Base-by-base conservation (phyloP, 495 filamentous ascomycete genomes). In the Glonium stellatum region DNA sequence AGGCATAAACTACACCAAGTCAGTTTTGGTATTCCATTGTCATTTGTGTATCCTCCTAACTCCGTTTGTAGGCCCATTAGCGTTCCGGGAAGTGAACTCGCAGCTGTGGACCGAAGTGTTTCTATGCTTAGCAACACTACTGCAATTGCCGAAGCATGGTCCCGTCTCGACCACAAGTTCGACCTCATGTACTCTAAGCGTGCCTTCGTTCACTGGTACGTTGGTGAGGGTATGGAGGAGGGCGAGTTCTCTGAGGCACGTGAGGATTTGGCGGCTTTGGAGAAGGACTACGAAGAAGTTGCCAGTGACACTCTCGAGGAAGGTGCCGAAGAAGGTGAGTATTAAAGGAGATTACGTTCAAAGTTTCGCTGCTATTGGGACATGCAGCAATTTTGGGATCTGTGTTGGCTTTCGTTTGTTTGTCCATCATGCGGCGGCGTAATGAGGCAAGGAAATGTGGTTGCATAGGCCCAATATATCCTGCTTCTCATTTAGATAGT, bases 161-260 rank as follows among this genome's bases (percentile, higher is more conserved):
- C 81, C 48, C 87, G 89, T 63, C 79, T 96, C 31, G 88, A 92
- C 74, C 84, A 89, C 79, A 96, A 96, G 76, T 96, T 96, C 76
- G 90, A 96, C 67, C 87, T 96, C 64, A 96, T 96, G 90, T 95
- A 96, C 79, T 88, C 83, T 77, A 95, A 95, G 83, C 88, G 90
- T 67, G 90, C 90, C 44, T 95, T 95, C 70, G 90, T 95, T 15
- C 90, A 95, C 75, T 95, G 90, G 90, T 95, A 95, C 69, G 90
- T 95, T 48, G 90, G 90, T 67, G 90, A 95, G 76, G 90, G 90
- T 76, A 95, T 95, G 90, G 90, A 95, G 79, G 90, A 95, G 72
- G 90, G 90, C 64, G 90, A 95, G 76, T 95, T 95, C 77, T 86
- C 83, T 58, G 90, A 95, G 78, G 90, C 90, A 49, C 83, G 90